Conservation (phyloP, 2,329 filamentous ascomycete species). For the Scleromitrula shiraiana region DNA sequence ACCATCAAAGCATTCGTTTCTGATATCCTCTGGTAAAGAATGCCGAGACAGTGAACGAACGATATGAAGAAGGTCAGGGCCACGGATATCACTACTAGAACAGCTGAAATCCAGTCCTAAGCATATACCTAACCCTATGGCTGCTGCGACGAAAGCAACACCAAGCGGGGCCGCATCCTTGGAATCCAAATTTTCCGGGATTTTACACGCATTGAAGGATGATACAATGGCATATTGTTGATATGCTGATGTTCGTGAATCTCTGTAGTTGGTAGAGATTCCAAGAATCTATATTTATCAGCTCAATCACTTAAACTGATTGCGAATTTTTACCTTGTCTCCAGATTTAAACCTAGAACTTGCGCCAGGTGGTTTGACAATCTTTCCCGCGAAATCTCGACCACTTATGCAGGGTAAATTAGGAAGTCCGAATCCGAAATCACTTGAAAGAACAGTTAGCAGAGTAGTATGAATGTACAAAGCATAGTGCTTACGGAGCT, state of each 20-base stretch:
- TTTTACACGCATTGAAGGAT: constrained; percentile 25
- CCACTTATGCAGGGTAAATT: constrained; percentile 26
- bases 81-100: constrained; percentile 32
- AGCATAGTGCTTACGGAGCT: constrained; percentile 64
- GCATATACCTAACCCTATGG: constrained; percentile 58
- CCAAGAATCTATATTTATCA: constrained; percentile 29
- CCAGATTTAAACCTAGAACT: constrained; percentile 44
- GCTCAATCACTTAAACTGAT: constrained; percentile 19
- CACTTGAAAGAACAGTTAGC: constrained; percentile 15
- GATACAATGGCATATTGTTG: constrained; percentile 45
- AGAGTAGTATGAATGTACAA: background rate
- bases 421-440: constrained; percentile 28
- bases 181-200: constrained; percentile 18
- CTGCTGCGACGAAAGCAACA: constrained; percentile 49
- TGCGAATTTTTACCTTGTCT: constrained; percentile 38
- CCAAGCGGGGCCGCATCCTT: constrained; percentile 24
- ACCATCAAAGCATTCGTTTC: constrained; percentile 51
- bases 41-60: constrained; percentile 40
- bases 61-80: constrained; percentile 51
- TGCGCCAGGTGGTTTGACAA: constrained; percentile 41
- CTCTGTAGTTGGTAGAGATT: constrained; percentile 28
- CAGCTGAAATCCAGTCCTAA: constrained; percentile 57
- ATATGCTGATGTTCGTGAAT: constrained; percentile 26
- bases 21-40: constrained; percentile 51
- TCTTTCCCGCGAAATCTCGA: constrained; percentile 55